Evolutionary conservation across 2,329 filamentous ascomycete genomes (phyloP).

Genomic region (Boeremia lycopersici): DNA sequence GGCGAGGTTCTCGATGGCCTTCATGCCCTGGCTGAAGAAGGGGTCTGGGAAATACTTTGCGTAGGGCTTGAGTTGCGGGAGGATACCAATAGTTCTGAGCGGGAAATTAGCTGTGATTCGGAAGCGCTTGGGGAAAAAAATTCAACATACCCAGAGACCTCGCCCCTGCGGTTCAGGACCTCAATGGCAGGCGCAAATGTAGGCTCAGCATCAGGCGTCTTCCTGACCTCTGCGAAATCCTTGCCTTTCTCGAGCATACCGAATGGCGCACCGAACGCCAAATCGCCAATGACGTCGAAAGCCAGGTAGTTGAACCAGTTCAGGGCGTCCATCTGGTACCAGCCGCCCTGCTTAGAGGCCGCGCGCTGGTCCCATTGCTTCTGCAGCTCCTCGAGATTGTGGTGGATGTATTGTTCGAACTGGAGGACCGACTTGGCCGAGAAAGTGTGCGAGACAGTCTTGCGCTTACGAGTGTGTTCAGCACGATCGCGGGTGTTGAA

Average conservation of each 20-base stretch:
- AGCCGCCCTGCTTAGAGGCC: constrained; percentile 57
- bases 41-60: constrained; percentile 80
- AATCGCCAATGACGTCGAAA: constrained; percentile 59
- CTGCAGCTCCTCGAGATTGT: constrained; percentile 76
- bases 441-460: constrained; percentile 87
- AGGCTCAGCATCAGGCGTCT: constrained; percentile 64
- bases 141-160: constrained; percentile 70
- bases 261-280: constrained; percentile 78
- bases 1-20: constrained; percentile 78
- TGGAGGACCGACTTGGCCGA: constrained; percentile 78
- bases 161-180: constrained; percentile 85
- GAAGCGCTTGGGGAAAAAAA: neutral
- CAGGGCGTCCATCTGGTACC: constrained; percentile 72
- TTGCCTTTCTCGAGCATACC: constrained; percentile 80
- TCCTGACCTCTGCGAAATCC: constrained; percentile 76
- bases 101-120: constrained; percentile 10
- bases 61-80: constrained; percentile 76
- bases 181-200: constrained; percentile 80
- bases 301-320: constrained; percentile 79
- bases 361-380: constrained; percentile 72
- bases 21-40: constrained; percentile 76
- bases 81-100: constrained; percentile 69
- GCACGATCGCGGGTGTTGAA: constrained; percentile 86
- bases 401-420: constrained; percentile 88
- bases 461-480: constrained; percentile 87